A percentile compares a stretch with the other conserved stretches of the same genome.
Evolutionary conservation across 805 yeast species (phyloP).

Genomic region (Ogataea salicorniae): DNA sequence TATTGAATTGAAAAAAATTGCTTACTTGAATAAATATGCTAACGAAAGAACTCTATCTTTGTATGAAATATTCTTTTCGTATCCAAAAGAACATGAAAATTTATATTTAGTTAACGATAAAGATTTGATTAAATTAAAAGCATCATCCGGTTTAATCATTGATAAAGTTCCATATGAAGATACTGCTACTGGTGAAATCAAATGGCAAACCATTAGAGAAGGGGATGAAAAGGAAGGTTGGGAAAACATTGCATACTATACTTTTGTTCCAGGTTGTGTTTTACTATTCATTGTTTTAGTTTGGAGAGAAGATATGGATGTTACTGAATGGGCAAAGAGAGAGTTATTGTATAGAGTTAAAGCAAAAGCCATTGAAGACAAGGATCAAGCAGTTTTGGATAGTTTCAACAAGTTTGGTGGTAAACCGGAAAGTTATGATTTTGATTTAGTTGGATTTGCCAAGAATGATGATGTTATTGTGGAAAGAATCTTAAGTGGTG

Average conservation of each 20-base stretch:
- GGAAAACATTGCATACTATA: constrained; percentile 70
- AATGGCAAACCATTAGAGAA: constrained; percentile 74
- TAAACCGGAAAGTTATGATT: constrained; percentile 38
- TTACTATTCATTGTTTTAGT: constrained; percentile 47
- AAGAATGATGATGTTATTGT: constrained; percentile 73
- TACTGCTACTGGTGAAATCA: constrained; percentile 68
- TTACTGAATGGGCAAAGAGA: constrained; percentile 76
- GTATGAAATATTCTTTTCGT: constrained; percentile 36
- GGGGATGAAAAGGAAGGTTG: constrained; percentile 73
- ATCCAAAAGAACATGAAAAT: constrained; percentile 47
- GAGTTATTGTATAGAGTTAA: constrained; percentile 74
- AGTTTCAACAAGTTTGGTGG: constrained; percentile 32
- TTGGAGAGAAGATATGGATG: constrained; percentile 45
- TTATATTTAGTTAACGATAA: constrained; percentile 57
- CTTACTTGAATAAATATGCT: constrained; percentile 61
- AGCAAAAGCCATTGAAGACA: constrained; percentile 56
- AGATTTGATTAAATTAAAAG: constrained; percentile 53
- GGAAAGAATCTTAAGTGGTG: constrained; percentile 78
- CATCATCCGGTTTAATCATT: constrained; percentile 58
- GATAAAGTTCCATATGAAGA: constrained; percentile 84
- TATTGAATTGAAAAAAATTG: constrained; percentile 64
- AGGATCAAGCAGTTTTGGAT: constrained; percentile 49
- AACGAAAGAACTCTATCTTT: constrained; percentile 50
- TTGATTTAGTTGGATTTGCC: constrained; percentile 50
- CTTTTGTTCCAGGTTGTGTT: constrained; percentile 66